Percentiles rank a stretch among this genome's conserved stretches.
Conservation (phyloP, 83 land plant species). For the Diphasiastrum complanatum region DNA sequence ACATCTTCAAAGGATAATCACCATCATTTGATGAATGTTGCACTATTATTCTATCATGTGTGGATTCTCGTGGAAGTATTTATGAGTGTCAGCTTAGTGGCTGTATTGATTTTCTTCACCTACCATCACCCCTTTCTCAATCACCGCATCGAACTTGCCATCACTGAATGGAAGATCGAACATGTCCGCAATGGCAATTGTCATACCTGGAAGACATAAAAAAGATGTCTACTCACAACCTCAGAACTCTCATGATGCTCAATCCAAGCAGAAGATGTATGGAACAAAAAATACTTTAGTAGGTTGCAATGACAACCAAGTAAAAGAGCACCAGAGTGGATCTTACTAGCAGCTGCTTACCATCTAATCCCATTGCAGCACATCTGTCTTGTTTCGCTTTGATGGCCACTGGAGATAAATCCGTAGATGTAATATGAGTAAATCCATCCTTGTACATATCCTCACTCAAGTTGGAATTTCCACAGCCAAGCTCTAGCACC, state of each 20-base stretch:
- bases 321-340: not conserved
- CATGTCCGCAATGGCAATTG: slow-evolving; percentile 71
- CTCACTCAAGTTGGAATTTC: slow-evolving; percentile 67
- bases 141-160: slow-evolving; percentile 69
- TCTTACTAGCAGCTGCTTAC: not conserved
- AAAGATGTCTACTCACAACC: not conserved
- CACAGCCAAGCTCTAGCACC: slow-evolving; percentile 93
- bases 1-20: too few species aligned
- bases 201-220: slow-evolving; percentile 40
- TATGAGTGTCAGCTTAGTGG: not conserved
- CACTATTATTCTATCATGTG: not conserved
- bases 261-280: slow-evolving; percentile 1
- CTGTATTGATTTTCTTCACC: not conserved
- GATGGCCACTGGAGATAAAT: slow-evolving; percentile 79
- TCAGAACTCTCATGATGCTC: not conserved
- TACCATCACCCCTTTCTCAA: slow-evolving; percentile 94
- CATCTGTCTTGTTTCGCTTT: slow-evolving; percentile 52
- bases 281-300: not conserved
- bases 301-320: too few species aligned
- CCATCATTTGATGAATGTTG: too few species aligned
- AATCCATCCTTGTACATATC: slow-evolving; percentile 67
- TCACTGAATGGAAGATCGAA: slow-evolving; percentile 62
- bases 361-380: not conserved
- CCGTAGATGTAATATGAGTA: slow-evolving; percentile 65
- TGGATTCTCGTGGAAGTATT: not conserved